phyloP scores from a whole-genome alignment of 129 eudicot genomes.

The Flaveria sonorensis region DNA sequence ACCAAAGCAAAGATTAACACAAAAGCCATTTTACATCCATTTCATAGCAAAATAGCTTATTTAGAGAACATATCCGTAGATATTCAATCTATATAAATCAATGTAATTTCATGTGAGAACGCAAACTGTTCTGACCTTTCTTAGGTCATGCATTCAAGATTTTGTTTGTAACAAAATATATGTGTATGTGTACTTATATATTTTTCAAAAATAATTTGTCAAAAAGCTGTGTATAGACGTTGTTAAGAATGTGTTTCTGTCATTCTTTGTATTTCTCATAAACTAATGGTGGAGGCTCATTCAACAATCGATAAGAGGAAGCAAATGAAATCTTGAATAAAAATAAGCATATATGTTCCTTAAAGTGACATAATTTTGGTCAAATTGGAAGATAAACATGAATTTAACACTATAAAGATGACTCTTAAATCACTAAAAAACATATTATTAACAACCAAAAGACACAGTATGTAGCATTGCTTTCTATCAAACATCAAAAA shows the following conservation, averaged over 20 bases:
- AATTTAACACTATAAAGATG: background rate
- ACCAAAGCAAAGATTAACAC: constrained; percentile 19
- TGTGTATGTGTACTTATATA: background rate
- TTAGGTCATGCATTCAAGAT: background rate
- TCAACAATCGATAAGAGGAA: no score
- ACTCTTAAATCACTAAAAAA: constrained; percentile 6
- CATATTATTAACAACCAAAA: background rate
- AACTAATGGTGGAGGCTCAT: no score
- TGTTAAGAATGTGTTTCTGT: background rate
- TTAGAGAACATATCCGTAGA: background rate
- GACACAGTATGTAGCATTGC: background rate
- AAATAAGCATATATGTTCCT: no score
- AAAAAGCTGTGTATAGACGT: background rate
- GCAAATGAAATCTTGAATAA: no score
- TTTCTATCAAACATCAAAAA: background rate
- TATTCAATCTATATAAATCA: background rate
- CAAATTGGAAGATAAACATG: background rate
- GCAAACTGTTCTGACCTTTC: no score
- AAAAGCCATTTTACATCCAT: background rate
- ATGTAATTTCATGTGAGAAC: background rate
- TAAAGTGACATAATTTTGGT: background rate
- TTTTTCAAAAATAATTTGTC: background rate
- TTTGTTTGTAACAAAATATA: background rate
- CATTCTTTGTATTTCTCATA: no score
- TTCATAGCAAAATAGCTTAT: background rate